Percentiles rank a stretch among this genome's conserved stretches.
Evolutionary conservation across 169 alveolate species (phyloP).

Genomic region (Cyclospora cayetanensis): DNA sequence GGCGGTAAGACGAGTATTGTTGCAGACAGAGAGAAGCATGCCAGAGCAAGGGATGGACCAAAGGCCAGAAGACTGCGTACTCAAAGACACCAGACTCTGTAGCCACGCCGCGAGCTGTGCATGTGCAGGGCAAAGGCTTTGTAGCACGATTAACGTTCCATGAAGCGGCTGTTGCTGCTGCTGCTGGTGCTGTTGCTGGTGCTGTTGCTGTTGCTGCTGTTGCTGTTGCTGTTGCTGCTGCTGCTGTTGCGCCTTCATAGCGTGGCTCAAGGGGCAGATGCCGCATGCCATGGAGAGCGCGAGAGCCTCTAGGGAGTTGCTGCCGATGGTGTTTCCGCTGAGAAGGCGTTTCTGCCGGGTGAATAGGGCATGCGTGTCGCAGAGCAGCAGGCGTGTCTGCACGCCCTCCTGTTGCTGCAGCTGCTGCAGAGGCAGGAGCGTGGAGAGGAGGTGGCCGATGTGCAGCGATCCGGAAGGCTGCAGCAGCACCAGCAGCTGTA

Average conservation of each 20-base stretch:
- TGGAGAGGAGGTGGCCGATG: neutral
- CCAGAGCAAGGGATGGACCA: neutral
- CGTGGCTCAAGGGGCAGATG: neutral
- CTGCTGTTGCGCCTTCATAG: neutral
- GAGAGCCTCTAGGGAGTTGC: neutral
- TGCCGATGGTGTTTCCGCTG: neutral
- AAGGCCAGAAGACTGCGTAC: neutral
- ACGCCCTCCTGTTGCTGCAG: neutral
- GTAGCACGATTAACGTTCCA: neutral
- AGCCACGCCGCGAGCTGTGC: neutral
- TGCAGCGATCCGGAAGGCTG: neutral
- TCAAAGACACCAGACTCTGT: neutral
- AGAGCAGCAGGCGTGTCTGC: neutral
- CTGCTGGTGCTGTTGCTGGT: neutral
- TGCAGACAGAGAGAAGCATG: neutral
- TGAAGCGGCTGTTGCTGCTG: neutral
- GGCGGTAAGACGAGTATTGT: neutral
- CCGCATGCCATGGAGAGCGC: conserved; percentile 6
- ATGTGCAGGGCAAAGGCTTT: neutral
- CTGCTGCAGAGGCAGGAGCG: conserved; percentile 19
- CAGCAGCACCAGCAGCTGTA: neutral
- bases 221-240: neutral
- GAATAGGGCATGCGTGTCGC: neutral
- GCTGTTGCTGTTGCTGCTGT: neutral
- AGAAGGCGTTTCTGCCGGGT: neutral